Base-by-base conservation (phyloP, 1,284 basidiomycete species). In the Lignosus rhinocerotis region DNA sequence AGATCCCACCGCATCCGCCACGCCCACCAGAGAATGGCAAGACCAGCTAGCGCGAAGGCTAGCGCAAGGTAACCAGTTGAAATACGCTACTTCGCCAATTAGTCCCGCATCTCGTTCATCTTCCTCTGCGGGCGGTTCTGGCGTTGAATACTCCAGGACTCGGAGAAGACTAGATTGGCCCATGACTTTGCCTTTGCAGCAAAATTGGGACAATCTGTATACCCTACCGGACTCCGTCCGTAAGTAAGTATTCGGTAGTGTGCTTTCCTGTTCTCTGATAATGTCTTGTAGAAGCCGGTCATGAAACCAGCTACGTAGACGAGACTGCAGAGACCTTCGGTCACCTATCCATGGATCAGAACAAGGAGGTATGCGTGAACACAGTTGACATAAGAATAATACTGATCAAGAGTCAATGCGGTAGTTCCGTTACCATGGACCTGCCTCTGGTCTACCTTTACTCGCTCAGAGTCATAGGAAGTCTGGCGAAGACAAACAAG, bases 331-430 rank as follows among this genome's bases (percentile, higher is more conserved):
- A 88, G 60, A 77, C 82, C n/a, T 75, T 87, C 43, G 91, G 92
- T 3, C 86, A 90, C 66, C 72, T 94, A n/a, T 91, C 90, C 2
- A 74, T 94, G 43, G 89, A 93, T 63, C 92, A 94, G 69, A 86
- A 92, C 68, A 82, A 84, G 67, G 90, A 94, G 75, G 89, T 88
- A 62, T 10, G 67, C 61, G 5, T 3, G 11, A 12, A 10, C 38
- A n/a, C n/a, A n/a, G n/a, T n/a, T n/a, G n/a, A n/a, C n/a, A 12
- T 3, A 17, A 17, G 43, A 21, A 11, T 2, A 10, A 25, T 11
- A 45, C 14, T 9, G 21, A 25, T 30, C 2, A 11, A 30, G 6
- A 12, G 11, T 25, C 19, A 5, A 7, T 12, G 11, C 9, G 5
- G 1, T 44, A 90, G 89, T 81, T 94, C 53, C 86, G 90, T 49